Conservation (phyloP, 768 basidiomycete genomes). For the Coprinopsis marcescibilis region DNA sequence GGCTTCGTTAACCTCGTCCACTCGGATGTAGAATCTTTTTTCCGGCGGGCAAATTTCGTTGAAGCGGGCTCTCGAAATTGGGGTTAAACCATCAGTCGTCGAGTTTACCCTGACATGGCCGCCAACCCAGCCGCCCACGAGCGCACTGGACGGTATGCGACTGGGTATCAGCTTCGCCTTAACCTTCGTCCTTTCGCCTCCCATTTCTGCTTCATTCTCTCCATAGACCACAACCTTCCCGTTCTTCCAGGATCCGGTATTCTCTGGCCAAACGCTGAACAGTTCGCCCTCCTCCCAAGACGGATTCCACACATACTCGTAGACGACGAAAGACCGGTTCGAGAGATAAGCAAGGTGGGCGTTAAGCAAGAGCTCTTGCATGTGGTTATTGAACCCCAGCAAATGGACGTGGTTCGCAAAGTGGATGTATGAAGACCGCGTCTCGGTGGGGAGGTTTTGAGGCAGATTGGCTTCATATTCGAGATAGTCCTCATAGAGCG, state of each 20-base stretch:
- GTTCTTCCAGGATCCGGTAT: conserved; percentile 32
- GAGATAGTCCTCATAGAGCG: neutral
- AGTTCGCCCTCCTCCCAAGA: conserved; percentile 38
- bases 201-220: neutral
- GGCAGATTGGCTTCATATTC: neutral
- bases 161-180: conserved; percentile 34
- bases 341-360: conserved; percentile 42
- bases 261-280: conserved; percentile 44
- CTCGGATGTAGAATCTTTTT: conserved; percentile 5
- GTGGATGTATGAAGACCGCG: conserved; percentile 40
- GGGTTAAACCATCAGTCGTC: conserved; percentile 4
- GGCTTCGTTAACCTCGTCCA: conserved; percentile 9
- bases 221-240: neutral
- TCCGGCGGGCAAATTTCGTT: neutral
- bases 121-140: conserved; percentile 7
- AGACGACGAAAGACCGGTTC: conserved; percentile 50
- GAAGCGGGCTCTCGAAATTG: conserved; percentile 7
- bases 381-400: conserved; percentile 56
- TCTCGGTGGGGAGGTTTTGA: neutral
- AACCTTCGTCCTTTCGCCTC: neutral
- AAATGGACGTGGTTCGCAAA: conserved; percentile 42
- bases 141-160: conserved; percentile 33
- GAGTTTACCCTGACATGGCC: neutral
- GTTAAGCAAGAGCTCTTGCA: conserved; percentile 54
- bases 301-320: conserved; percentile 52